A percentile compares a stretch with the other conserved stretches of the same genome.
These are phyloP conservation scores for Aureoboletus auriporus DNA, from an alignment of 768 basidiomycete genomes.

Conservation along the genomic window DNA sequence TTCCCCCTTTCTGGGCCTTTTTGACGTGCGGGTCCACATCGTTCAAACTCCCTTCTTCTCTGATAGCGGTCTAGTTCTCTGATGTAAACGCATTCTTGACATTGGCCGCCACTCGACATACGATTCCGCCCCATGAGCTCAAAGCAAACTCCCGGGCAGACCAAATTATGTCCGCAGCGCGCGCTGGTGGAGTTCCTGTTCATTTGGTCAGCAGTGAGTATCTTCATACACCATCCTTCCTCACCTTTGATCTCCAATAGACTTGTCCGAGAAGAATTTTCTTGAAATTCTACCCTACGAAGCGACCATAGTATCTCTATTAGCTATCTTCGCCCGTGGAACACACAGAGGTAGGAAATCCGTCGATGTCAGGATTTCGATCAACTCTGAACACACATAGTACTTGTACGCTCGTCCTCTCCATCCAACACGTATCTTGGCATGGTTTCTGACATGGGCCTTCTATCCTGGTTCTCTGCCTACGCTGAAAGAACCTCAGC, in stretches of 20 bases:
- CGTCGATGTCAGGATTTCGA: not conserved
- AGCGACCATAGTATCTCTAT: constrained; percentile 58
- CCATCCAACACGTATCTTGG: constrained; percentile 52
- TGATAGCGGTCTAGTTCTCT: constrained; percentile 51
- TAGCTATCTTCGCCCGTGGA: constrained; percentile 66
- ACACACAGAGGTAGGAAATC: constrained; percentile 58
- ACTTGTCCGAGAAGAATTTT: constrained; percentile 84
- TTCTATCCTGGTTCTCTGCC: constrained; percentile 65
- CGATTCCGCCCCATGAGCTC: constrained; percentile 56
- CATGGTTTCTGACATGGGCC: constrained; percentile 68
- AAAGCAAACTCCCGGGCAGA: constrained; percentile 55
- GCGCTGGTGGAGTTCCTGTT: constrained; percentile 69
- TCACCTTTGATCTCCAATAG: constrained; percentile 33
- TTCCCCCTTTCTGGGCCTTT: constrained; percentile 52
- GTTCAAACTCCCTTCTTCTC: not conserved
- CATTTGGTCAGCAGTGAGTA: constrained; percentile 72
- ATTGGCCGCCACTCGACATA: constrained; percentile 75
- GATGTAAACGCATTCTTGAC: constrained; percentile 88
- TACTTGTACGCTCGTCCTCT: constrained; percentile 49
- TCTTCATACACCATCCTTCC: not conserved
- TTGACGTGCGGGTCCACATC: constrained; percentile 54
- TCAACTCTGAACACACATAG: constrained; percentile 29
- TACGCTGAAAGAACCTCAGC: constrained; percentile 43
- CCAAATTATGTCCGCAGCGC: constrained; percentile 71
- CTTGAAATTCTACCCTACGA: constrained; percentile 59